Base-by-base conservation (phyloP, 768 basidiomycete genomes). In the Agaricus subrufescens region DNA sequence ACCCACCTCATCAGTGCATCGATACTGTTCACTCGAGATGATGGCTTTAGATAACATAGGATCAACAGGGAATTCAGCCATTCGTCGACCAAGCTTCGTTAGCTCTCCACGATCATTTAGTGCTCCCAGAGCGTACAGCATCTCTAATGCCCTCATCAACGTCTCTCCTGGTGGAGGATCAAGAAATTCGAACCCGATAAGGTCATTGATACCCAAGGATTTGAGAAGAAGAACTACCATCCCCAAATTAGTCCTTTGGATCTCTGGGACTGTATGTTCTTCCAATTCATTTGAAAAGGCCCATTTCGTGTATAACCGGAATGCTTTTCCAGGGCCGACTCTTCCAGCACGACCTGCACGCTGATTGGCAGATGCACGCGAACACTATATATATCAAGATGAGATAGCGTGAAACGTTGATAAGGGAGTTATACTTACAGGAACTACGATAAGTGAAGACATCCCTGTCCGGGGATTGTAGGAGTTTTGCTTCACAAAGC, bases 21-120 rank as follows among this genome's bases (percentile, higher is more conserved):
- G 77, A 69, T 93, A 98, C 55, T 89, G 82, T 68, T 98, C 97
- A 66, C 94, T 97, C 45, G 92, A 89, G 58, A 99, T 94, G 67
- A 99, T 96, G 4, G 89, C 86, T 71, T 98, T 98, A 25, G 91
- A 93, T 62, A 99, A 72, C 89, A 97, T 97, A 6, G 97, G 97
- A 65, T 99, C 97, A 19, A 98, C 94, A 9, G 94, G 97, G 72
- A 99, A 98, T 68, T 99, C 97, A 0, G 96, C 95, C 97, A 99
- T 98, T 52, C 95, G 75, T 57, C 97, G 80, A 1, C 97, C 97
- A 37, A 98, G 81, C 65, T 98, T 94, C n/a, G 97, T 99, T 60
- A 99, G 70, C 69, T 99, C 97, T 6, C 97, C 97, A 53, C 90
- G 78, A 68, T 98, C 95, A 67, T 98, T 98, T 59, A 99, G 77